These are phyloP conservation scores for Ceratocystis diversiconidia DNA, from an alignment of 2,329 filamentous ascomycete genomes.

Conservation along the genomic window DNA sequence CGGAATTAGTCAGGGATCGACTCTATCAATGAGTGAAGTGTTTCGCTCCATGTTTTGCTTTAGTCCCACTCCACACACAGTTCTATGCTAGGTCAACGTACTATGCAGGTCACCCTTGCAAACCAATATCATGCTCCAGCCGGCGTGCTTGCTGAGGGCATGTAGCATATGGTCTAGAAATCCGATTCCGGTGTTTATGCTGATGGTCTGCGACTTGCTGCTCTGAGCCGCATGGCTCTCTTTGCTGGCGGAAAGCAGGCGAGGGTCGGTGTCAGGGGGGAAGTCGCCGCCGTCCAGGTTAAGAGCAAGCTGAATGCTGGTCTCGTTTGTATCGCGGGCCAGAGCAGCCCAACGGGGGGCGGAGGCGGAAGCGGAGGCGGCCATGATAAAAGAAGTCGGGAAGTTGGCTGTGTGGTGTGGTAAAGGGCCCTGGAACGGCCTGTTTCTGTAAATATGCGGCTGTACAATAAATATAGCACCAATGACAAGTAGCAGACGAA, in stretches of 20 bases:
- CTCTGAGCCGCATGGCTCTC: constrained; percentile 69
- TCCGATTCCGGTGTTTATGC: constrained; percentile 83
- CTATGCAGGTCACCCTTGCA: constrained; percentile 86
- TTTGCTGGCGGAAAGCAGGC: constrained; percentile 31
- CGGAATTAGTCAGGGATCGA: neutral
- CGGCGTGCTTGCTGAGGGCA: constrained; percentile 86
- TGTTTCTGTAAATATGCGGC: neutral
- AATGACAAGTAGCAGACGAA: neutral
- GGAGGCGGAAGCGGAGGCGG: constrained; percentile 2
- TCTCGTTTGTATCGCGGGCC: constrained; percentile 91
- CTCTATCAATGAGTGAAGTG: neutral
- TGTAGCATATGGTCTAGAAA: constrained; percentile 99
- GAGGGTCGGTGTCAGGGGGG: constrained; percentile 47
- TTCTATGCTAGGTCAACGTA: constrained; percentile 30
- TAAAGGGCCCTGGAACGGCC: neutral
- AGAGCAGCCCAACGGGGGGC: constrained; percentile 56
- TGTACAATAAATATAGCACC: neutral
- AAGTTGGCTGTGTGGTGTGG: neutral
- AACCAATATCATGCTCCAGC: constrained; percentile 74
- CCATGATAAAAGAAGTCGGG: neutral
- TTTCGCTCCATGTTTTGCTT: neutral
- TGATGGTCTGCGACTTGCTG: constrained; percentile 72
- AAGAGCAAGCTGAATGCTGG: constrained; percentile 83
- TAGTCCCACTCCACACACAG: neutral
- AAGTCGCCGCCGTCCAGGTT: constrained; percentile 84